Evolutionary conservation across 208 protist genomes (phyloP), one percentile per base, ranked within the genome.

Genomic region (Trypanosoma theileri): DNA sequence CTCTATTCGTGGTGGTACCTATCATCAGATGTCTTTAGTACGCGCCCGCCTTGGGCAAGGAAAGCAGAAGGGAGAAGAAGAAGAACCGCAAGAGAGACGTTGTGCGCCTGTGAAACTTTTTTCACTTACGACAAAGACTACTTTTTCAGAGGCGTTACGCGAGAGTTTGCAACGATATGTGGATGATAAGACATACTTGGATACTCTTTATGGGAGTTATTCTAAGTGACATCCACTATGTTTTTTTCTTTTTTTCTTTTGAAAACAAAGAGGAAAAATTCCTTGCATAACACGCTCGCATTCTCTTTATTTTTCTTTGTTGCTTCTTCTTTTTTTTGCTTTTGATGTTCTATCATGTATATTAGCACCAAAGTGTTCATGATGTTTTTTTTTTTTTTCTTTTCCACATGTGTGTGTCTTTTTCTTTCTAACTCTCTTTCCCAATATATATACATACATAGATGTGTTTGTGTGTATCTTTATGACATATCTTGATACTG

Each of bases 71-170:
- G 50, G 54, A 58, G 50, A 60, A 53, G 42, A 26, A 22, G 50
- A 46, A 41, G 50, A 35, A 59, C 66, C 61, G 60, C 51, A 67
- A 13, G 31, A 16, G 16, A 63, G 22, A 19, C 54, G 46, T 0
- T 71, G 68, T 4, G 85, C 83, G 8, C 86, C 86, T 14, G 86
- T 95, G 28, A 95, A 95, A 67, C 77, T 95, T 19, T 95, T 93
- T 75, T 93, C 89, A 17, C 84, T 95, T 40, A 95, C 89, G 1
- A 85, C 85, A 12, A 69, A 83, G 53, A 59, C 46, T 17, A 77
- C 80, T 16, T 61, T 93, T 21, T 59, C 82, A 12, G 77, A 66
- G 9, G 89, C 89, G 12, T 62, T 95, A 51, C 59, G 69, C 26
- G 83, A 86, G 48, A 89, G 77, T 62, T 84, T 89, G 58, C 55